Evolutionary conservation across 352 stramenopile genomes (phyloP).

Genomic region (Phytophthora podocarpi): DNA sequence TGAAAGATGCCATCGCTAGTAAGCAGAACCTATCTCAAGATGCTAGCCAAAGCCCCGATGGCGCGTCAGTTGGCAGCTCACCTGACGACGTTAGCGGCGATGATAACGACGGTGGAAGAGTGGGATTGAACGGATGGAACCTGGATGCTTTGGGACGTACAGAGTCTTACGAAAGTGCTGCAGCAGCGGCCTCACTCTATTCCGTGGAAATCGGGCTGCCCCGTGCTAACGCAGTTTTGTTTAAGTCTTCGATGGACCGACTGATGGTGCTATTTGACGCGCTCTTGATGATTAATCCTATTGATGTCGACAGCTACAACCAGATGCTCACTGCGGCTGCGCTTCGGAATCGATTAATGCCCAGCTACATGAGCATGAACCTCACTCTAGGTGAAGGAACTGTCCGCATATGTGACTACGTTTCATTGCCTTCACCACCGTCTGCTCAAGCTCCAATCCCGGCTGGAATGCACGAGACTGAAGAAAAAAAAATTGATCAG

Average conservation of each 20-base stretch:
- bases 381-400: constrained; percentile 66
- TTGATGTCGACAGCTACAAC: constrained; percentile 85
- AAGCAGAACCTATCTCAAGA: constrained; percentile 81
- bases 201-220: constrained; percentile 67
- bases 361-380: constrained; percentile 81
- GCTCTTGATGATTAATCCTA: constrained; percentile 87
- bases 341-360: constrained; percentile 60
- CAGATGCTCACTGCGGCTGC: constrained; percentile 60
- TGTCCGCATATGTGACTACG: constrained; percentile 62
- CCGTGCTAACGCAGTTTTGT: constrained; percentile 55
- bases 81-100: constrained; percentile 62
- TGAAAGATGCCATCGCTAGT: constrained; percentile 48
- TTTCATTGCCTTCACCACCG: constrained; percentile 19
- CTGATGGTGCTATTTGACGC: constrained; percentile 88
- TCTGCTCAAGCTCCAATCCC: constrained; percentile 7
- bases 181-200: constrained; percentile 57
- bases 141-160: constrained; percentile 65
- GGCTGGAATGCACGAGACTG: background rate
- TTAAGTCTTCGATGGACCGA: constrained; percentile 72
- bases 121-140: constrained; percentile 85
- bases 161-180: constrained; percentile 64
- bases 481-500: background rate
- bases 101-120: constrained; percentile 79
- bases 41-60: constrained; percentile 56
- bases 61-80: constrained; percentile 26